A percentile compares a stretch with the other conserved stretches of the same genome.
Conservation (phyloP, 257 asterid genomes). For the Voacanga thouarsii region DNA sequence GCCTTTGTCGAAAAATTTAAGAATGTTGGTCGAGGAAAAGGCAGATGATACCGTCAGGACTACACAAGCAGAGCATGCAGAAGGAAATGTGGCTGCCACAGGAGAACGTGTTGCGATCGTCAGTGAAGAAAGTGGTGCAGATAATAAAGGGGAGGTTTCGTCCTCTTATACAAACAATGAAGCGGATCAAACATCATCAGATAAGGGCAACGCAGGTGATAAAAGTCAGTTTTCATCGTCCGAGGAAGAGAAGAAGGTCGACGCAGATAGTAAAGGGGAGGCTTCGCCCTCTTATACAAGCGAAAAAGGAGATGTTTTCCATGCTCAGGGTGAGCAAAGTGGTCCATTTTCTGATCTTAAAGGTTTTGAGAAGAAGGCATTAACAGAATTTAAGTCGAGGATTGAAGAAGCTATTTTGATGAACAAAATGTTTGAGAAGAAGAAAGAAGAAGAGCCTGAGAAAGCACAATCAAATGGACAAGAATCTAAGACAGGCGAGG, state of each 20-base stretch:
- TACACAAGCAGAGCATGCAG: neutral
- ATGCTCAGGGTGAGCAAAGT: neutral
- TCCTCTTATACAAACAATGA: neutral
- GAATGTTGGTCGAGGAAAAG: constrained; percentile 13
- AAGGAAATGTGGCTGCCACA: constrained; percentile 1
- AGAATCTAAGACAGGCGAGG: neutral
- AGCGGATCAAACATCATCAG: neutral
- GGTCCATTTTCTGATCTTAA: constrained; percentile 27
- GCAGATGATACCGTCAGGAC: neutral
- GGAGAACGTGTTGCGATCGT: neutral
- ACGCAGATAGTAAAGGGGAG: constrained; percentile 10
- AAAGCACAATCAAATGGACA: constrained; percentile 1
- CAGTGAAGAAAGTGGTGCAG: neutral
- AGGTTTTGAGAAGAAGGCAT: constrained; percentile 39
- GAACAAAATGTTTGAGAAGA: constrained; percentile 18
- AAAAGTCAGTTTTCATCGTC: neutral
- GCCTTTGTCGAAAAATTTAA: neutral
- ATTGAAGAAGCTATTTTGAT: constrained; percentile 41
- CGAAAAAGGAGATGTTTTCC: constrained; percentile 9
- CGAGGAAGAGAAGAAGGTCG: neutral
- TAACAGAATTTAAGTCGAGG: constrained; percentile 41
- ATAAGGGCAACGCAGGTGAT: neutral
- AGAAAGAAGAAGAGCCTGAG: neutral
- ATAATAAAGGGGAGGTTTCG: neutral
- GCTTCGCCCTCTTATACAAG: constrained; percentile 10